Percentiles rank a stretch among this genome's conserved stretches.
Evolutionary conservation across 768 basidiomycete genomes (phyloP).

Genomic region (Boletus subcaerulescens): DNA sequence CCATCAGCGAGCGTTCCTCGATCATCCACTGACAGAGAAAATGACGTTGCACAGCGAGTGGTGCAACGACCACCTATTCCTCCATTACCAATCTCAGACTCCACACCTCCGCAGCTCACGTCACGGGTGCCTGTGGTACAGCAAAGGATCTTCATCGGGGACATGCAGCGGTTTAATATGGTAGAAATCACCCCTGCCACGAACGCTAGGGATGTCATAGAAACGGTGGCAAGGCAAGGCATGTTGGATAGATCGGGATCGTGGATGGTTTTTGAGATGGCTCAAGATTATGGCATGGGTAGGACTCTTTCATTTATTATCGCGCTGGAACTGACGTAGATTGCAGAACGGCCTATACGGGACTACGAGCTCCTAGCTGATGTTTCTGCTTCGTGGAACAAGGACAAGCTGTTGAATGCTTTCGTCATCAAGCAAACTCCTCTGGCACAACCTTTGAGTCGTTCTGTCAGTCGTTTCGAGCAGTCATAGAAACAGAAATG

Average conservation of each 20-base stretch:
- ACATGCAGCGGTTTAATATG: constrained; percentile 71
- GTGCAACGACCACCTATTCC: constrained; percentile 37
- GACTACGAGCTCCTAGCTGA: constrained; percentile 82
- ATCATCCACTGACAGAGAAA: constrained; percentile 22
- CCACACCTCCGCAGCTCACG: constrained; percentile 31
- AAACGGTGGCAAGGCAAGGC: constrained; percentile 62
- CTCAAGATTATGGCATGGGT: constrained; percentile 94
- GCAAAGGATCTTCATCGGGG: constrained; percentile 75
- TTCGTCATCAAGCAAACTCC: constrained; percentile 78
- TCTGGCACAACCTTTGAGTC: constrained; percentile 56
- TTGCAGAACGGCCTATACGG: constrained; percentile 82
- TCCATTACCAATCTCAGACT: constrained; percentile 34
- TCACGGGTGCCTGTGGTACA: constrained; percentile 42
- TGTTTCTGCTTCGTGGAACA: constrained; percentile 85
- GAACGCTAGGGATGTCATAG: constrained; percentile 70
- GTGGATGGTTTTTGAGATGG: constrained; percentile 91
- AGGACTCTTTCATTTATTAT: constrained; percentile 19
- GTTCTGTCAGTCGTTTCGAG: constrained; percentile 44
- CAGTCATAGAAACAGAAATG: constrained; percentile 32
- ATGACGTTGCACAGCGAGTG: constrained; percentile 22
- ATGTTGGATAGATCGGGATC: constrained; percentile 61
- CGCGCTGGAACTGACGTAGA: constrained; percentile 9
- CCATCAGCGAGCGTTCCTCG: constrained; percentile 20
- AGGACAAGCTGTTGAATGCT: constrained; percentile 72
- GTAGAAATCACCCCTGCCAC: constrained; percentile 69